Base-by-base conservation (phyloP, 306 rosid species). In the Vigna trinervia region DNA sequence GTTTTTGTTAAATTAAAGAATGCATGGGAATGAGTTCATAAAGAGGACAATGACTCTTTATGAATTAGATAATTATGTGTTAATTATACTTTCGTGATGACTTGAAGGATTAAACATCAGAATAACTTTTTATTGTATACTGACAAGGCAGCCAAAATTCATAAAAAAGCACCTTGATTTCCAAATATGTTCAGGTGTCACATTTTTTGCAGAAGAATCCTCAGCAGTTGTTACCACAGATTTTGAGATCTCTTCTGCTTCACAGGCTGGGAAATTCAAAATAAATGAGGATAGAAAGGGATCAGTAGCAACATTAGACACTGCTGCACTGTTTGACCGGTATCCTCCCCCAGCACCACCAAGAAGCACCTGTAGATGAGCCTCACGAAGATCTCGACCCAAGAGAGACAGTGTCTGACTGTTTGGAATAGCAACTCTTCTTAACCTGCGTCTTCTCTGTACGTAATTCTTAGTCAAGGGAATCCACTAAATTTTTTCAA, bases 361-460 rank as follows among this genome's bases (percentile, higher is more conserved):
- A n/a, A 92, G 85, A 81, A 96, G 98, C 74, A 81, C 93, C 88
- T 96, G 99, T 38, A 96, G 85, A 91, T 96, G 97, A 75, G 99
- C 96, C 86, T 96, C 99, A 6, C 98, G 97, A 80, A 96, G 91
- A 85, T 96, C 99, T 72, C 99, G 91, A 39, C 98, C 90, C 78
- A 92, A 85, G 20, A 96, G 80, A 6, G 88, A 85, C 68, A 85
- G 58, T 6, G 88, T 73, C 77, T 85, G 98, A 78, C 93, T 88
- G 86, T 84, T 92, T 14, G 99, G 99, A 77, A 91, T 71, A 17
- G 94, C 93, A 64, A 92, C 96, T 81, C 88, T 96, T 3, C 96
- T 89, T 74, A 91, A 83, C 80, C 97, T 91, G 81, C 93, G 92
- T 47, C 93, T 87, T 84, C 98, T 86, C 93, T 96, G 99, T 70